Evolutionary conservation across 805 yeast genomes (phyloP).

Genomic region (Sugiyamaella lignohabitans): DNA sequence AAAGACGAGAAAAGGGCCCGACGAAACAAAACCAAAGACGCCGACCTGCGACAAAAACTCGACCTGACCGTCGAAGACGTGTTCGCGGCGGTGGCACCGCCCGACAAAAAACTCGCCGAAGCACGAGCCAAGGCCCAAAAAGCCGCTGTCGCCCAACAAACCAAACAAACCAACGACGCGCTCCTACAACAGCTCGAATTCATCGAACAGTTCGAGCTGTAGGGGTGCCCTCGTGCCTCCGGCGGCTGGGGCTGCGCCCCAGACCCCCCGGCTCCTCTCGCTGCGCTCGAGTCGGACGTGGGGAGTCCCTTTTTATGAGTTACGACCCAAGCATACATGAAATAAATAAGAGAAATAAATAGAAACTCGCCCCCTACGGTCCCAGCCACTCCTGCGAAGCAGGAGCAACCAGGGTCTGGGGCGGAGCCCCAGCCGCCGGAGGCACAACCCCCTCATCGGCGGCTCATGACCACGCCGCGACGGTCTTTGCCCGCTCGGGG

Average conservation of each 20-base stretch:
- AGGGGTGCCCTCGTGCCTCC: too few relatives aligned
- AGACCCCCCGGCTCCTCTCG: too few relatives aligned
- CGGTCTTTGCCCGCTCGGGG: constrained; percentile 27
- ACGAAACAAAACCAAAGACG: constrained; percentile 7
- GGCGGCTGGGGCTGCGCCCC: too few relatives aligned
- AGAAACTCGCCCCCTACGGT: background rate
- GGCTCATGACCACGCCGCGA: constrained; percentile 22
- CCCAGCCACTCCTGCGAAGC: too few relatives aligned
- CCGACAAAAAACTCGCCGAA: constrained; percentile 2
- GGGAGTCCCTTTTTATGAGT: too few relatives aligned
- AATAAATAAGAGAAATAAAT: too few relatives aligned
- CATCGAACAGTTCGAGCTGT: constrained; percentile 14
- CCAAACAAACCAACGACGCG: constrained; percentile 8
- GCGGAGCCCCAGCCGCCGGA: too few relatives aligned
- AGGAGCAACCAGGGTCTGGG: too few relatives aligned
- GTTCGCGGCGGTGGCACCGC: constrained; percentile 4
- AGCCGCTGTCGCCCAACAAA: background rate
- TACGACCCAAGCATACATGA: too few relatives aligned
- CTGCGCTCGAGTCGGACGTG: too few relatives aligned
- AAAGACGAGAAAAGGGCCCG: too few relatives aligned
- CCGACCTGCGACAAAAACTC: constrained; percentile 6
- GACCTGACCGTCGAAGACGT: constrained; percentile 12
- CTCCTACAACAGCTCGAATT: constrained; percentile 14
- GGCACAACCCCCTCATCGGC: too few relatives aligned
- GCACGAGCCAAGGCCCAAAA: background rate